A percentile compares a stretch with the other conserved stretches of the same genome.
These are phyloP conservation scores for Claviceps monticola DNA, from an alignment of 2,329 filamentous ascomycete species.

Conservation along the genomic window DNA sequence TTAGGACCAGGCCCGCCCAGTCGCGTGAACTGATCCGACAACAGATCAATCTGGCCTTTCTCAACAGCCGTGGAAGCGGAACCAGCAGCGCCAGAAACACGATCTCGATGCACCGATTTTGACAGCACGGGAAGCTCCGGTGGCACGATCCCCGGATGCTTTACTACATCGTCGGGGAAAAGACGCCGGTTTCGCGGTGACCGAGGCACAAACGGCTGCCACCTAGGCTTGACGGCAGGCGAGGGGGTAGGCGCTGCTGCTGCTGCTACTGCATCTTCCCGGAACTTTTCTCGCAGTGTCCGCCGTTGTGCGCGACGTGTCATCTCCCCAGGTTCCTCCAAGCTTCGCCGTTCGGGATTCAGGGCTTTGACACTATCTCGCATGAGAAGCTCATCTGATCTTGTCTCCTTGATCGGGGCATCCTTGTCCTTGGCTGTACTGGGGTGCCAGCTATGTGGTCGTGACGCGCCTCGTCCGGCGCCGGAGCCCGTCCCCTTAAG, in stretches of 20 bases:
- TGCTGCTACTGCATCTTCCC: constrained; percentile 13
- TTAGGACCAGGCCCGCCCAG: constrained; percentile 26
- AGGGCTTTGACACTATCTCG: not conserved
- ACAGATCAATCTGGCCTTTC: constrained; percentile 27
- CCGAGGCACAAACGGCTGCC: constrained; percentile 28
- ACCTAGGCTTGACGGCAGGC: constrained; percentile 16
- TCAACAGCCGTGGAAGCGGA: constrained; percentile 10
- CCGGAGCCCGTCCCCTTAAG: constrained; percentile 22
- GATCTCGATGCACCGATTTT: constrained; percentile 11
- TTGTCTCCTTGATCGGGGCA: constrained; percentile 8
- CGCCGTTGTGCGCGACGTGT: constrained; percentile 9
- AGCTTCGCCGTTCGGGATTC: constrained; percentile 1
- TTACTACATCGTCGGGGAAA: constrained; percentile 20
- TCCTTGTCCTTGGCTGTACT: constrained; percentile 5
- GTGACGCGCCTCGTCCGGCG: constrained; percentile 1
- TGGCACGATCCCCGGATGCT: constrained; percentile 13
- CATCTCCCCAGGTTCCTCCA: constrained; percentile 6
- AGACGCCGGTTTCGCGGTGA: constrained; percentile 25
- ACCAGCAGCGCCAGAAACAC: constrained; percentile 1
- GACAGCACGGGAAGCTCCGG: constrained; percentile 16
- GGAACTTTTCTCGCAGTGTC: constrained; percentile 22
- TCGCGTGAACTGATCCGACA: constrained; percentile 30
- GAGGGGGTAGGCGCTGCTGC: too few relatives aligned
- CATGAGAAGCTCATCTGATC: constrained; percentile 7
- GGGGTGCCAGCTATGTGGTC: constrained; percentile 18